Base-by-base conservation (phyloP, 2,329 filamentous ascomycete species). In the Conoideocrella luteorostrata region DNA sequence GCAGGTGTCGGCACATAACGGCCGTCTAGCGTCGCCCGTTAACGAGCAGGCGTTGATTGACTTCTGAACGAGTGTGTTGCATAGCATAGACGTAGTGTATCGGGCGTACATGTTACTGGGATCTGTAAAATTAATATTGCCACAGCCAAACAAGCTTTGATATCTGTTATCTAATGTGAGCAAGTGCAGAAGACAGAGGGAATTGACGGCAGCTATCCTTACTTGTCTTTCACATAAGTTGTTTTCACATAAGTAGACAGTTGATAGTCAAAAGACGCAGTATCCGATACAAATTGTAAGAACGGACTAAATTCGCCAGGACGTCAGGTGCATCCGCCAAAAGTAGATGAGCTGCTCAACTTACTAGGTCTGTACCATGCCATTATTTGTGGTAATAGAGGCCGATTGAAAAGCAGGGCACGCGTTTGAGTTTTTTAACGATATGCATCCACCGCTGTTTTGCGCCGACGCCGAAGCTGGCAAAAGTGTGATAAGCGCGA, bases 21-120 rank as follows among this genome's bases (percentile, higher is more conserved):
- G 89, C 46, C 73, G 72, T 5, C 86, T 80, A 33, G 82, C 69
- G 23, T 74, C 66, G n/a, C 72, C 63, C 1, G 82, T 76, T 36
- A 94, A 68, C 17, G 69, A 66, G 66, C 93, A 98, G 21, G 75
- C 60, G 10, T 67, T 60, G 55, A 84, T 80, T 5, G 93, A 97
- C 60, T 88, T 90, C 65, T 98, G 93, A 40, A 98, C 79, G 59
- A 98, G 86, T 52, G 87, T 78, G 71, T 94, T 97, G 75, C 93
- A 98, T 51, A 98, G 77, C 50, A 94, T 84, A 48, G 86, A 93
- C 37, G 82, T 93, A 5, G 91, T 95, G 67, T 91, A 98, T 55
- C 93, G 84, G 39, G 93, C 91, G 66, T 98, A 98, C 57, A 90
- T 78, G 56, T 85, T 77, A 53, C 80, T 84, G 4, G 88, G 84